Base-by-base conservation (phyloP, 2,329 filamentous ascomycete species). In the Chaetomiaceae sp. region DNA sequence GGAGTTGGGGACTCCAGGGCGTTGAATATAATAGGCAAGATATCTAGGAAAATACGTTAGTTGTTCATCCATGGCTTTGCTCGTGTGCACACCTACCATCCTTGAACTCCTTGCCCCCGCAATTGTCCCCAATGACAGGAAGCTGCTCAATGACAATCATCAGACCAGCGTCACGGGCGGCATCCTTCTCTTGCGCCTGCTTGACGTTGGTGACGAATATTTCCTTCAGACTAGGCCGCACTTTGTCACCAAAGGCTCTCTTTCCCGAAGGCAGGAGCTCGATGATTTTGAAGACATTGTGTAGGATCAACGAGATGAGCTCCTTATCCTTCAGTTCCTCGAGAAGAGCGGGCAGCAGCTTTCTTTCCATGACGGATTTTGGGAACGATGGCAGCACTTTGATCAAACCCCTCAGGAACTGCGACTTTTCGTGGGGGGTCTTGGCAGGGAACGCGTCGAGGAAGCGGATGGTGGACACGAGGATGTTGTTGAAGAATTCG, bases 401-500 rank as follows among this genome's bases (percentile, higher is more conserved):
- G 60, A 86, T 85, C 9, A 99, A 75, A 0, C 94, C 94, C 50
- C 90, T 84, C 79, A 99, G 82, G 67, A 99, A 99, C 53, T 90
- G 86, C 6, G 86, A 80, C 68, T 99, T 99, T 66, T 99, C 94
- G 57, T 83, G 88, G 0, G 89, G 80, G 1, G 90, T 96, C 73
- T 99, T 99, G 30, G 89, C 89, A 0, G 94, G 92, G 54, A 99
- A 82, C 0, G 85, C 81, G 63, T 99, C 94, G 23, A 99, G 75
- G 65, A 99, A 99, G 11, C 94, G 88, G 57, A 99, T 96, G 0
- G 94, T 96, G 0, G 91, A 96, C 20, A 99, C 90, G 4, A 99
- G 77, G 41, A 97, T 89, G 64, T 97, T 99, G 71, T 99, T 90
- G 67, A 99, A 99, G 67, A 95, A 99, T 60, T 89, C 85, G 64